phyloP scores from a whole-genome alignment of 331 rosid genomes.

The Saraca asoca region DNA sequence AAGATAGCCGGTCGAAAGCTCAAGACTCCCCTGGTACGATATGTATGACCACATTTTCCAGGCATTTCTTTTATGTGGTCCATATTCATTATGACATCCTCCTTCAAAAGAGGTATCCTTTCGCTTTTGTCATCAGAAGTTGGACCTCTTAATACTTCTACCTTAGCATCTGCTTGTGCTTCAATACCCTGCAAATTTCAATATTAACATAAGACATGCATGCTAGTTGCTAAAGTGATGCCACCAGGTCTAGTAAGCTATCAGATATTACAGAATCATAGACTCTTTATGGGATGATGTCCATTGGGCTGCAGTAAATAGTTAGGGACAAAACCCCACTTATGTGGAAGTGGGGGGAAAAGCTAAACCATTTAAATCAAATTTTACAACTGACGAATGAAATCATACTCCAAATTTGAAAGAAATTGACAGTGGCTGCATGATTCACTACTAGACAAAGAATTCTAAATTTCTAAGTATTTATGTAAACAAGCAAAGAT shows the following conservation, averaged over 20 bases:
- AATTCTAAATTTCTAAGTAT: no score
- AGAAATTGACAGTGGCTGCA: neutral
- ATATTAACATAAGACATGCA: constrained; percentile 22
- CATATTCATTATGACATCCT: constrained; percentile 47
- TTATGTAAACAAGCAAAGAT: no score
- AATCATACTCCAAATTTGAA: constrained; percentile 19
- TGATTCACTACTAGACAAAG: no score
- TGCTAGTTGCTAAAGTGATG: constrained; percentile 21
- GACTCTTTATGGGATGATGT: no score
- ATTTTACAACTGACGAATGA: no score
- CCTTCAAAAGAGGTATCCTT: constrained; percentile 54
- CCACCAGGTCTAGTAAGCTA: constrained; percentile 20
- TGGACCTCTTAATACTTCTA: constrained; percentile 38
- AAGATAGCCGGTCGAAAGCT: constrained; percentile 50
- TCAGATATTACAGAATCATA: constrained; percentile 5
- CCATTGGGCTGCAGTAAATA: no score
- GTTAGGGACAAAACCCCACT: no score
- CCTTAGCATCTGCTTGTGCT: constrained; percentile 39
- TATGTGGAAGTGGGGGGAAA: no score
- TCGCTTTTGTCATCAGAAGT: constrained; percentile 43
- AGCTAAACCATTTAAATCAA: no score
- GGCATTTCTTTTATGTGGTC: constrained; percentile 44
- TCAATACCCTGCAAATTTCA: constrained; percentile 55
- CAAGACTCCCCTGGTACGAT: constrained; percentile 38
- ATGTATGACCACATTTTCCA: constrained; percentile 25